Percentiles rank a stretch among this genome's conserved stretches.
These are phyloP conservation scores for Mycena maculata DNA, from an alignment of 768 basidiomycete genomes.

Conservation along the genomic window DNA sequence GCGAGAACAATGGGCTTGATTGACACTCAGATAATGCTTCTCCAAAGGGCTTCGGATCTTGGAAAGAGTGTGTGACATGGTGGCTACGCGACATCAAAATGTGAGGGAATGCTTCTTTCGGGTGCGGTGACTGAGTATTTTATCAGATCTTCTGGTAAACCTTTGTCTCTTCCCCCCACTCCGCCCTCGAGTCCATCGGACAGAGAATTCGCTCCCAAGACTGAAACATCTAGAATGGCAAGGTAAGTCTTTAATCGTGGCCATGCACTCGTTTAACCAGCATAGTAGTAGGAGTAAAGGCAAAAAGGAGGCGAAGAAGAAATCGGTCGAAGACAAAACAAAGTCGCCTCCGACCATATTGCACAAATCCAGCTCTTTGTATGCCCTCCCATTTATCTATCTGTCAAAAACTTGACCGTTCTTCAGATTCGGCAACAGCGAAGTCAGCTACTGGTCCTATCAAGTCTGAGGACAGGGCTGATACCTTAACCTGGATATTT, in stretches of 20 bases:
- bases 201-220: neutral
- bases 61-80: neutral
- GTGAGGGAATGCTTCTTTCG: neutral
- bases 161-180: conserved; percentile 10
- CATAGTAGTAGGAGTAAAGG: too few species aligned
- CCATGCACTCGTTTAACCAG: too few species aligned
- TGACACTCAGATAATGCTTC: conserved; percentile 19
- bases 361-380: conserved; percentile 14
- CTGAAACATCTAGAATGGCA: neutral
- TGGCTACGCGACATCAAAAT: conserved; percentile 13
- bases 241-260: too few species aligned
- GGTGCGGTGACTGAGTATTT: neutral
- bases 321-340: too few species aligned
- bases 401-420: neutral
- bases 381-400: neutral
- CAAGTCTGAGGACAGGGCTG: neutral
- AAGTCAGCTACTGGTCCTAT: neutral
- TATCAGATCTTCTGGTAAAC: conserved; percentile 12
- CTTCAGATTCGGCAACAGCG: neutral
- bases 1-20: conserved; percentile 18
- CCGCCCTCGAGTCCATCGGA: neutral
- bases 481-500: conserved; percentile 11
- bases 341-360: neutral
- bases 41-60: neutral
- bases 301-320: too few species aligned